Percentiles rank a stretch among this genome's conserved stretches.
These are phyloP conservation scores for Pythium scleroteichum DNA, from an alignment of 352 stramenopile genomes.

Conservation along the genomic window DNA sequence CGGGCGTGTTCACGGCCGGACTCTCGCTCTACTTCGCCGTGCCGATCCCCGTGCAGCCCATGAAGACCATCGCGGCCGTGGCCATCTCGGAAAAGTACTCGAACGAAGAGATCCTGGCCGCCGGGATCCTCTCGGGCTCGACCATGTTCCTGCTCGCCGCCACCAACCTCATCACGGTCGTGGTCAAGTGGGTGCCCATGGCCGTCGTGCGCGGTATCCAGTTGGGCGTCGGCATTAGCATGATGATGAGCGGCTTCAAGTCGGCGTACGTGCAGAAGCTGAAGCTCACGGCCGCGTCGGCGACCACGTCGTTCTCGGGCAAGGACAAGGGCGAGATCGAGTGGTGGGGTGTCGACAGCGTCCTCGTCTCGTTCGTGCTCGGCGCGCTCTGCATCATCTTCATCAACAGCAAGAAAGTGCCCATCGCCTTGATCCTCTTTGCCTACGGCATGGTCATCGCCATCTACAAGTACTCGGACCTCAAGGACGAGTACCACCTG, in stretches of 20 bases:
- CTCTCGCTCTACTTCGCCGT: slow-evolving; percentile 89
- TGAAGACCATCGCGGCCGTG: slow-evolving; percentile 94
- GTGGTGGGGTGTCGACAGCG: slow-evolving; percentile 69
- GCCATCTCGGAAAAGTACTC: slow-evolving; percentile 84
- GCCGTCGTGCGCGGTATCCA: slow-evolving; percentile 91
- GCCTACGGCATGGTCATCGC: slow-evolving; percentile 70
- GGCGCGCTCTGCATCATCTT: slow-evolving; percentile 74
- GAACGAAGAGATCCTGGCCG: slow-evolving; percentile 78
- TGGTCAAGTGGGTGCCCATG: slow-evolving; percentile 88
- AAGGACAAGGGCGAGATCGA: slow-evolving; percentile 32
- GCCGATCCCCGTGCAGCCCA: slow-evolving; percentile 95
- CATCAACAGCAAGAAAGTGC: slow-evolving; percentile 56
- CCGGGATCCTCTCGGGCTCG: slow-evolving; percentile 82
- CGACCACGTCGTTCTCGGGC: slow-evolving; percentile 30
- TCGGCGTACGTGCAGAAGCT: slow-evolving; percentile 51
- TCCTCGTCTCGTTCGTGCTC: slow-evolving; percentile 69
- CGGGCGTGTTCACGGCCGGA: slow-evolving; percentile 86
- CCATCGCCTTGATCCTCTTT: slow-evolving; percentile 67
- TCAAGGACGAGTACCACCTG: slow-evolving; percentile 52
- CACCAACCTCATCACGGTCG: slow-evolving; percentile 90
- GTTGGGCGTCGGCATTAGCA: slow-evolving; percentile 87
- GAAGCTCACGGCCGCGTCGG: slow-evolving; percentile 31
- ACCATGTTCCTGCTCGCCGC: slow-evolving; percentile 73
- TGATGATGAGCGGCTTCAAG: slow-evolving; percentile 86
- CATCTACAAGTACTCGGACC: slow-evolving; percentile 53